These are phyloP conservation scores for Podila epigama DNA, from an alignment of 192 early-diverging fungal genomes.

Conservation along the genomic window DNA sequence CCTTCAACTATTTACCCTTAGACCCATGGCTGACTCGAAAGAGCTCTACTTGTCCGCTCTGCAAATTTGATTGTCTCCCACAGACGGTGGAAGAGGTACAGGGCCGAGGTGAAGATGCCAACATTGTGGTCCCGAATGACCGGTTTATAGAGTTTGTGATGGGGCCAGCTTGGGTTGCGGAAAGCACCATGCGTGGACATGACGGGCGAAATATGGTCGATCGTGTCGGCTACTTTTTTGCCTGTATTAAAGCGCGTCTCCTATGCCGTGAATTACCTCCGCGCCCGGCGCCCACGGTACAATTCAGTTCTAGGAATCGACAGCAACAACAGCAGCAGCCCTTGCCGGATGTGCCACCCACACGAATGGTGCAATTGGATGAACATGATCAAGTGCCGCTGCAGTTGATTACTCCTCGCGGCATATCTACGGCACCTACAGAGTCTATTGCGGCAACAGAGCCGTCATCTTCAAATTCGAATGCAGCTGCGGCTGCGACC, in stretches of 20 bases:
- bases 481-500: background rate
- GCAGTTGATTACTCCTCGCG: constrained; percentile 28
- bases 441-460: background rate
- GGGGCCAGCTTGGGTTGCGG: constrained; percentile 37
- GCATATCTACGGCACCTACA: constrained; percentile 13
- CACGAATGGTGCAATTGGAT: constrained; percentile 19
- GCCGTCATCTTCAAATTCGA: background rate
- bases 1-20: background rate
- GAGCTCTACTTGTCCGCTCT: constrained; percentile 51
- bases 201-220: constrained; percentile 7
- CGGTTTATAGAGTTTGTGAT: constrained; percentile 43
- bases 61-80: constrained; percentile 45
- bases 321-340: background rate
- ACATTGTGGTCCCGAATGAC: constrained; percentile 12
- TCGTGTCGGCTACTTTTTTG: constrained; percentile 13
- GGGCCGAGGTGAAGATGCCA: background rate
- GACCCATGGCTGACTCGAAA: constrained; percentile 53
- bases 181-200: constrained; percentile 9
- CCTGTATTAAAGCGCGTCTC: background rate
- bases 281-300: background rate
- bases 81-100: background rate
- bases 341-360: too few species aligned
- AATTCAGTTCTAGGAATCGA: background rate
- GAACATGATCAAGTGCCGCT: constrained; percentile 39
- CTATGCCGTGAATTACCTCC: background rate